These are phyloP conservation scores for Rhytidiadelphus loreus DNA, from an alignment of 225 moss, liverwort and hornwort species.

Conservation along the genomic window DNA sequence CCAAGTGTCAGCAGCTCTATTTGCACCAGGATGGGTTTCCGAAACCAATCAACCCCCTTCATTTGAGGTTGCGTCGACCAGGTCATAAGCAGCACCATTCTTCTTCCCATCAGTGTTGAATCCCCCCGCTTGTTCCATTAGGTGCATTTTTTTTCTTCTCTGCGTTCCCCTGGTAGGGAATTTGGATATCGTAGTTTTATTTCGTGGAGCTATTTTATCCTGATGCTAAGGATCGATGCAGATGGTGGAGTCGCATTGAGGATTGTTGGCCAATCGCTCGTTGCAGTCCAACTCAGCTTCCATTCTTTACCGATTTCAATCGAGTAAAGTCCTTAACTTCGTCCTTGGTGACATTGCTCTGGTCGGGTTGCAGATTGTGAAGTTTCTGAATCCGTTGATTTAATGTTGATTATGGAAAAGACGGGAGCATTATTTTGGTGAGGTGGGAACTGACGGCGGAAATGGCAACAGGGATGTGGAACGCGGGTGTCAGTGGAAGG, in stretches of 20 bases:
- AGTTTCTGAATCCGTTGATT: neutral
- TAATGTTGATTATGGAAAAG: neutral
- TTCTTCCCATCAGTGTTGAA: neutral
- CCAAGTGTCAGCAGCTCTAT: conserved; percentile 76
- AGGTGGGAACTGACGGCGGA: neutral
- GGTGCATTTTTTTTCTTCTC: neutral
- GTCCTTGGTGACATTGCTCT: neutral
- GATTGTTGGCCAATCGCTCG: conserved; percentile 33
- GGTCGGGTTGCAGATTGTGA: neutral
- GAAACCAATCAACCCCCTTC: conserved; percentile 62
- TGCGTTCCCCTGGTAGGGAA: neutral
- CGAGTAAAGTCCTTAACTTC: conserved; percentile 17
- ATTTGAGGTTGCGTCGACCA: conserved; percentile 48
- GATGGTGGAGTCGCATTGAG: conserved; percentile 32
- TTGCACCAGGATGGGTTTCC: conserved; percentile 81
- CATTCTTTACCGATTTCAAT: conserved; percentile 31
- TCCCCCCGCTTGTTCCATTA: neutral
- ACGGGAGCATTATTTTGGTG: neutral
- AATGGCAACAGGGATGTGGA: conserved; percentile 27
- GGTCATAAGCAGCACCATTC: conserved; percentile 1
- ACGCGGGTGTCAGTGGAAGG: conserved; percentile 20
- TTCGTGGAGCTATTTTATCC: neutral
- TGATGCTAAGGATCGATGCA: neutral
- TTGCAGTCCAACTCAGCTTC: conserved; percentile 11
- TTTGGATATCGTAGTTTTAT: neutral